Base-by-base conservation (phyloP, 2,329 filamentous ascomycete genomes). In the Trichoderma brevicompactum region DNA sequence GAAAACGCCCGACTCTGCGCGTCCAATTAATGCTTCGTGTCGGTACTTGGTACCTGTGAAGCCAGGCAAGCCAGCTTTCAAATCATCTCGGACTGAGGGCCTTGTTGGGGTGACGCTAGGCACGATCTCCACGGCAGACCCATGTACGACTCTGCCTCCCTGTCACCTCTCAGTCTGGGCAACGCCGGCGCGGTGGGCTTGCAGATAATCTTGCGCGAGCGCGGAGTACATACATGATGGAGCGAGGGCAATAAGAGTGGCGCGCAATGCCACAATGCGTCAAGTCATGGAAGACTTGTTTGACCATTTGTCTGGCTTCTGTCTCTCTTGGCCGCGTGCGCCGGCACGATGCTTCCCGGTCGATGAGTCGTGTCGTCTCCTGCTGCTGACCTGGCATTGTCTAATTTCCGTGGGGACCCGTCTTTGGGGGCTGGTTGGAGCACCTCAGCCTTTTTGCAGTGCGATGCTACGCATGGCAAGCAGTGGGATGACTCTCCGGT, bases 111-210 rank as follows among this genome's bases (percentile, higher is more conserved):
- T n/a, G 40, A 44, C 49, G 40, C 60, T 63, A 63, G 49, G 38
- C 49, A 63, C 60, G 60, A 63, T 63, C 60, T 54, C 60, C 49
- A 63, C 60, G 60, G 49, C 50, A 54, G 49, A 63, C 49, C 60
- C 60, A 63, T 63, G 60, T 49, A 38, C 55, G 43, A 53, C 28
- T 34, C 32, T 40, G 46, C 23, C 49, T 44, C 60, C 60, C 60
- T 63, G 60, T 54, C 48, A 63, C 28, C 59, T 46, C 60, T 48
- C 17, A 38, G 41, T 23, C 41, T 38, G 41, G 55, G 40, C 58
- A 43, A 38, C 28, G 50, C 48, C 49, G 49, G 60, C 60, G 17
- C 60, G 9, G 40, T 36, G 50, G 48, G 49, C 60, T 63, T 63
- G 60, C 60, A 62, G 46, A 62, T 19, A 19, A 43, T 43, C n/a